These are phyloP conservation scores for Hymenoscyphus fraxineus DNA, from an alignment of 2,329 filamentous ascomycete species.

Conservation along the genomic window DNA sequence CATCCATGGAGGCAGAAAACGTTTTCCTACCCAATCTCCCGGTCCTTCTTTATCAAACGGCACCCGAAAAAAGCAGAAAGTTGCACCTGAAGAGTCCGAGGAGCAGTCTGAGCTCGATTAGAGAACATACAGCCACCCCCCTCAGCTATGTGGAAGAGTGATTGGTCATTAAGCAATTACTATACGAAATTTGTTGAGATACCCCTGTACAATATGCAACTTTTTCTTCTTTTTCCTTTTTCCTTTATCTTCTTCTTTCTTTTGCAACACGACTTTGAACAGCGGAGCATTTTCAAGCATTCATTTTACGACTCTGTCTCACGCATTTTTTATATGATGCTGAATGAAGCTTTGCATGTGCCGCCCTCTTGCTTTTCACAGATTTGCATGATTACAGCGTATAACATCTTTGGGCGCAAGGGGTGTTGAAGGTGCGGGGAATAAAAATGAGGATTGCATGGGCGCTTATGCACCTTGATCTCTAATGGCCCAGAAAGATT, in stretches of 20 bases:
- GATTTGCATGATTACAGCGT: not conserved
- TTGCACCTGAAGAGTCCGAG: not conserved
- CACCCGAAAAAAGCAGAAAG: not conserved
- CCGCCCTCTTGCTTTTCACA: not conserved
- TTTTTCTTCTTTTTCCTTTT: not conserved
- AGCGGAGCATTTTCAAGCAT: not conserved
- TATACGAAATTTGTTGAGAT: constrained; percentile 3
- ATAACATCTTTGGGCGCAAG: not conserved
- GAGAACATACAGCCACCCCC: not conserved
- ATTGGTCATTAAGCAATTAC: not conserved
- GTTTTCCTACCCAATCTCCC: not conserved
- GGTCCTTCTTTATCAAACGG: not conserved
- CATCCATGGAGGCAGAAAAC: not conserved
- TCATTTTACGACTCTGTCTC: not conserved
- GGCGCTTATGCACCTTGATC: not conserved
- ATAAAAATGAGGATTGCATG: not conserved
- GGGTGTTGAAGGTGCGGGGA: not conserved
- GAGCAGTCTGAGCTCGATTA: not conserved
- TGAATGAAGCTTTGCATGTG: not conserved
- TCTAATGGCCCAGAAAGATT: not conserved
- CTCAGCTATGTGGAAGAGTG: not conserved
- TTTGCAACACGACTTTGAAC: not conserved
- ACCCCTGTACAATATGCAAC: not conserved
- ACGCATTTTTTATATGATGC: not conserved
- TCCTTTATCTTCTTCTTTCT: not conserved